Evolutionary conservation across 345 rosid genomes (phyloP).

Genomic region (Cardiospermum halicacabum): DNA sequence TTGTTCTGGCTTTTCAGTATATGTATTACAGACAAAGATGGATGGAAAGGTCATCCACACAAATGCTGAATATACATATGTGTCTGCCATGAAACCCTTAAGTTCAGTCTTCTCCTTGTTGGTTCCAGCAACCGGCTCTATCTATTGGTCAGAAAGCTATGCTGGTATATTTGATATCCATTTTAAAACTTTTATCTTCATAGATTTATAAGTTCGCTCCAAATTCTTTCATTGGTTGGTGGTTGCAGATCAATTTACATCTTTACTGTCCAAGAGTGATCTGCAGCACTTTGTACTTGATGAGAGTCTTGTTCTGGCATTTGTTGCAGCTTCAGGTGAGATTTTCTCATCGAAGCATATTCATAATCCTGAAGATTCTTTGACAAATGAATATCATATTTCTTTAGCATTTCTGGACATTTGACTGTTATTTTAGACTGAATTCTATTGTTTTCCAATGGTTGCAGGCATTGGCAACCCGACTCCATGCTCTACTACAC

Average conservation of each 20-base stretch:
- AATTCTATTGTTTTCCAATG: constrained; percentile 16
- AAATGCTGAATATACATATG: constrained; percentile 31
- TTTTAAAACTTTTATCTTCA: background rate
- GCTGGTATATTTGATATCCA: constrained; percentile 40
- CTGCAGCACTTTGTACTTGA: constrained; percentile 59
- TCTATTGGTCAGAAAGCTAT: constrained; percentile 74
- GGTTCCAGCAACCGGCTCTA: constrained; percentile 63
- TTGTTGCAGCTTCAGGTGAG: constrained; percentile 62
- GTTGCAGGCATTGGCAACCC: constrained; percentile 58
- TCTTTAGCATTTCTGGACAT: background rate
- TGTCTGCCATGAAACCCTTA: constrained; percentile 59
- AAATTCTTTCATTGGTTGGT: constrained; percentile 8
- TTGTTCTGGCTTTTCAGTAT: constrained; percentile 72
- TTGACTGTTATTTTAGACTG: background rate
- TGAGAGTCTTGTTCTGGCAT: constrained; percentile 75
- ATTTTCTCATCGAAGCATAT: background rate
- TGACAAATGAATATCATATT: background rate
- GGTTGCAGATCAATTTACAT: constrained; percentile 39
- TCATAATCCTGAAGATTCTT: background rate
- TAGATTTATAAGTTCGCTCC: background rate
- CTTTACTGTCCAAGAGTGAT: constrained; percentile 47
- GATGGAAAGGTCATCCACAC: constrained; percentile 41
- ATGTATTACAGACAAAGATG: constrained; percentile 61
- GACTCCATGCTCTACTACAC: constrained; percentile 46
- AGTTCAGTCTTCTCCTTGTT: constrained; percentile 51